Conservation (phyloP, 352 stramenopile genomes). For the Globisporangium nodosum region DNA sequence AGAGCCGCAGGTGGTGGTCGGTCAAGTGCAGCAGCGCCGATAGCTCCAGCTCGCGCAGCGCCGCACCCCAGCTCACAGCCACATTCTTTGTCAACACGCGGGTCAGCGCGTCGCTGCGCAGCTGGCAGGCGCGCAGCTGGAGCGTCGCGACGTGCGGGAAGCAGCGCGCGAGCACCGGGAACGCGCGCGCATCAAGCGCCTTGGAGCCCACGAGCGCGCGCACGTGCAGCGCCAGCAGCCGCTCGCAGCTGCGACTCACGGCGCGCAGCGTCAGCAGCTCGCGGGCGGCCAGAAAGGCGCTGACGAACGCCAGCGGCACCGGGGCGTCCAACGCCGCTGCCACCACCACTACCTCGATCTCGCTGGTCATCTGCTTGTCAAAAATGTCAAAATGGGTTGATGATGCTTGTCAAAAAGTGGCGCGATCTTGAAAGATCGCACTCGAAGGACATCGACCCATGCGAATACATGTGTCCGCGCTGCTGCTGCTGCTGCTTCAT, state of each 20-base stretch:
- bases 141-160: constrained; percentile 10
- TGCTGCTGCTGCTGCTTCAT: background rate
- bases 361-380: too few species aligned
- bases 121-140: constrained; percentile 1
- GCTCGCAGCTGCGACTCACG: constrained; percentile 3
- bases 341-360: background rate
- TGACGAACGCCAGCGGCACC: constrained; percentile 5
- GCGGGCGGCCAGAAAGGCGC: constrained; percentile 1
- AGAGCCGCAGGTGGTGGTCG: constrained; percentile 36
- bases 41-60: constrained; percentile 39
- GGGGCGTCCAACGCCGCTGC: constrained; percentile 1
- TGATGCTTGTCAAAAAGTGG: too few species aligned
- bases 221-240: constrained; percentile 7
- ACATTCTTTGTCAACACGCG: background rate
- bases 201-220: constrained; percentile 6
- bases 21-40: constrained; percentile 38
- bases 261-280: constrained; percentile 7
- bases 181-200: background rate
- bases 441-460: too few species aligned
- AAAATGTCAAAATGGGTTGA: background rate
- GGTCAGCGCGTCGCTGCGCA: background rate
- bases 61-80: background rate
- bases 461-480: too few species aligned
- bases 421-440: too few species aligned
- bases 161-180: constrained; percentile 7